Base-by-base conservation (phyloP, 495 filamentous ascomycete genomes). In the Penicillium turbatum region DNA sequence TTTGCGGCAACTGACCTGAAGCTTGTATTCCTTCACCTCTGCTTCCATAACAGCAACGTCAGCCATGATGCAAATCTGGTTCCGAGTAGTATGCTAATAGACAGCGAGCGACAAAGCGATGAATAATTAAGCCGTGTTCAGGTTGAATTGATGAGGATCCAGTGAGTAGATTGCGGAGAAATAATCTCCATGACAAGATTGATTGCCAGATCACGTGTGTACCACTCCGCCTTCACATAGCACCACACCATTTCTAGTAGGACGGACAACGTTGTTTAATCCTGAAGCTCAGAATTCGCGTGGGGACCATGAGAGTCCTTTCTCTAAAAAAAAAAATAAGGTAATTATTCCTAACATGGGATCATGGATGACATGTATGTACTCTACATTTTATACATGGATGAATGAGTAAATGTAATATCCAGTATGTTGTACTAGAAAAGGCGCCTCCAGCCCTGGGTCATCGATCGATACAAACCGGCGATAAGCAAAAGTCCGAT, bases 21-120 rank as follows among this genome's bases (percentile, higher is more conserved):
- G 76, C 70, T 85, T 85, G 72, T 87, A 93, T 71, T 91, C 86
- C 68, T 87, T 89, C 48, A 89, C 74, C 59, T 93, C 90, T 35
- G 80, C 82, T 68, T 92, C 85, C 39, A 89, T 72, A 56, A 79
- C 76, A 31, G 79, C 75, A 40, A 87, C 74, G 63, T 87, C 82
- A 50, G 74, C 72, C 71, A 82, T 85, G 68, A 71, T 83, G 44
- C 34, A 26, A 17, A 2, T 24, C 29, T 27, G 17, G 11, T 32
- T 40, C 12, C 4, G 24, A 11, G 3, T 6, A 13, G 2, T 7
- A 7, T 30, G 9, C 15, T 7, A 19, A 16, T 24, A n/a, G 21
- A 17, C 13, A 12, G 15, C 6, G 5, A 16, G 15, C 7, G n/a
- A 37, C 13, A 6, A 13, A 37, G 2, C 9, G n/a, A 37, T 16